phyloP scores from a whole-genome alignment of 2,329 filamentous ascomycete species.

The Colletotrichum scovillei region DNA sequence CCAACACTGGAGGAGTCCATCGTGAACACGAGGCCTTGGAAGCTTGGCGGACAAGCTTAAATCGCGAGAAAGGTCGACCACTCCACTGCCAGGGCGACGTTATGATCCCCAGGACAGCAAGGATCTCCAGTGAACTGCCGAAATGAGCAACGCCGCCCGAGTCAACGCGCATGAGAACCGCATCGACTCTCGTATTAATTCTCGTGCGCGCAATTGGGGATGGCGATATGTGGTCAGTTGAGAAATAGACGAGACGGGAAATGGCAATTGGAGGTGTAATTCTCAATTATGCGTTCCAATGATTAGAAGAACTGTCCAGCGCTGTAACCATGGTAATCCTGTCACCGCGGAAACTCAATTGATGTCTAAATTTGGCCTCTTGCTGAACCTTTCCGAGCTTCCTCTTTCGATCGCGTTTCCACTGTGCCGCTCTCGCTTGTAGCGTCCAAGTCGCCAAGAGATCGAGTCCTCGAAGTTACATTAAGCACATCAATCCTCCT shows the following conservation, averaged over 20 bases:
- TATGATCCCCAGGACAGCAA: neutral
- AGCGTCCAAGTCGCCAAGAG: neutral
- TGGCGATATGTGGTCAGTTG: too few relatives aligned
- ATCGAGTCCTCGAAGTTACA: neutral
- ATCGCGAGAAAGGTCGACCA: neutral
- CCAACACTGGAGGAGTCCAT: neutral
- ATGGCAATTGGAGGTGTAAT: too few relatives aligned
- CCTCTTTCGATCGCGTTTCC: neutral
- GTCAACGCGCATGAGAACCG: neutral
- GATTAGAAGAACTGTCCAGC: too few relatives aligned
- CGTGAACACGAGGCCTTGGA: constrained; percentile 27
- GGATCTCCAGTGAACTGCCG: constrained; percentile 11
- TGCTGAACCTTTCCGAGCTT: neutral
- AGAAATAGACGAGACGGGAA: too few relatives aligned
- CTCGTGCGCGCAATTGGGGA: neutral
- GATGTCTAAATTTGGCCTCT: neutral
- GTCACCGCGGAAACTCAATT: neutral
- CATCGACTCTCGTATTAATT: neutral
- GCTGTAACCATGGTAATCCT: too few relatives aligned
- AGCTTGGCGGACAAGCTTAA: constrained; percentile 1
- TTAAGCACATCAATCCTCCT: too few relatives aligned
- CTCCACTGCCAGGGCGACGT: constrained; percentile 11
- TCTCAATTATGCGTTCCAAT: too few relatives aligned
- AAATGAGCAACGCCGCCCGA: constrained; percentile 21
- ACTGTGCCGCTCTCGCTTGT: neutral